These are phyloP conservation scores for Medakamo hakoo DNA, from an alignment of 139 green algal species.

Conservation along the genomic window DNA sequence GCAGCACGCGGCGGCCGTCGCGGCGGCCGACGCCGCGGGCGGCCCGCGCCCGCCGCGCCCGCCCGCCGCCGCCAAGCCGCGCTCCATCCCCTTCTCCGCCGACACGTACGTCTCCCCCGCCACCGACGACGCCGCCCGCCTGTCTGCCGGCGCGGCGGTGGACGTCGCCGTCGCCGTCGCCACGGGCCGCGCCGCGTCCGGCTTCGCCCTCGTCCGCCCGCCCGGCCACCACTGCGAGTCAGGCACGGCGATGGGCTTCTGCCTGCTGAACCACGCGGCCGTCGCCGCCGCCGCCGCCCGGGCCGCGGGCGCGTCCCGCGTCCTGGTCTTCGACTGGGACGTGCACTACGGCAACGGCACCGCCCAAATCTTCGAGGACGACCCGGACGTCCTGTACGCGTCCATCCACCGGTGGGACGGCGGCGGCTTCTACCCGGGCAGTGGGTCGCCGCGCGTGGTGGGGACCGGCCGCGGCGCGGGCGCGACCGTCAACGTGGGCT, in stretches of 20 bases:
- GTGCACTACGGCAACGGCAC: slow-evolving; percentile 36
- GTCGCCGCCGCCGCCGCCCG: slow-evolving; percentile 29
- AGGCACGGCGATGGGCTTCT: slow-evolving; percentile 43
- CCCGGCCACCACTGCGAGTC: slow-evolving; percentile 37
- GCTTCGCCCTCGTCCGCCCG: slow-evolving; percentile 19
- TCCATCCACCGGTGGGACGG: slow-evolving; percentile 39
- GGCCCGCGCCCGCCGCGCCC: too few relatives aligned
- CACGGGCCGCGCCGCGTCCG: neutral
- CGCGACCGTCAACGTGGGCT: slow-evolving; percentile 50
- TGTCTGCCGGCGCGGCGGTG: slow-evolving; percentile 41
- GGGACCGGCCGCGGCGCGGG: slow-evolving; percentile 34
- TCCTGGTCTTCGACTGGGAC: slow-evolving; percentile 38
- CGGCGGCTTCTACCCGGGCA: slow-evolving; percentile 23
- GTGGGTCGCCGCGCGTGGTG: slow-evolving; percentile 22
- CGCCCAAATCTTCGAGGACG: slow-evolving; percentile 44
- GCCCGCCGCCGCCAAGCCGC: too few relatives aligned
- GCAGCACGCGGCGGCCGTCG: neutral
- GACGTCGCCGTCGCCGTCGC: slow-evolving; percentile 27
- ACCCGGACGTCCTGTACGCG: slow-evolving; percentile 46
- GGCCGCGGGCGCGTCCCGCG: too few relatives aligned
- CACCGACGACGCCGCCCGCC: slow-evolving; percentile 27
- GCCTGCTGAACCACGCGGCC: slow-evolving; percentile 63
- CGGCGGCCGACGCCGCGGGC: neutral
- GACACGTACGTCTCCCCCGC: slow-evolving; percentile 47
- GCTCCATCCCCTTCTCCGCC: slow-evolving; percentile 10